Percentiles rank a stretch among this genome's conserved stretches.
These are phyloP conservation scores for Trichoderma sp. DNA, from an alignment of 2,329 filamentous ascomycete species.

Conservation along the genomic window DNA sequence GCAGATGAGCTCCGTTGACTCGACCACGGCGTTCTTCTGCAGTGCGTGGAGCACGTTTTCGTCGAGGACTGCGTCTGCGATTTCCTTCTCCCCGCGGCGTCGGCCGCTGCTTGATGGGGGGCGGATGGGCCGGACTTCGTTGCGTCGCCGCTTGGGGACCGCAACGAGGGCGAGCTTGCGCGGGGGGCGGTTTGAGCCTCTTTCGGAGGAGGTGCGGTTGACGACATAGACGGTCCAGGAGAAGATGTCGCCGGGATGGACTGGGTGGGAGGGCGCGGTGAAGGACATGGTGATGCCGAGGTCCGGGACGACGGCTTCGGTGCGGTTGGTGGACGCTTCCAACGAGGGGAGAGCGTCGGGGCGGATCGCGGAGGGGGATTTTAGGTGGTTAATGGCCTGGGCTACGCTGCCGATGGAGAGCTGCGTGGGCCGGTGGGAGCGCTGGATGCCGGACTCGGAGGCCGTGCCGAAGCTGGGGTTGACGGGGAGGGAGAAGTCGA, in stretches of 20 bases:
- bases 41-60: slow-evolving; percentile 71
- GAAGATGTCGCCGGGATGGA: slow-evolving; percentile 68
- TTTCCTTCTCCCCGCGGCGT: slow-evolving; percentile 41
- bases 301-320: slow-evolving; percentile 54
- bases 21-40: slow-evolving; percentile 65
- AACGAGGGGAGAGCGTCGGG: slow-evolving; percentile 63
- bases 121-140: slow-evolving; percentile 54
- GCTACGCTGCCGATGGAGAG: slow-evolving; percentile 60
- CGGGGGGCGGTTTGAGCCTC: slow-evolving; percentile 42
- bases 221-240: slow-evolving; percentile 74
- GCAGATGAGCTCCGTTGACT: slow-evolving; percentile 69
- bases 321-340: slow-evolving; percentile 53
- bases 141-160: slow-evolving; percentile 64
- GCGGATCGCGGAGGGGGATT: slow-evolving; percentile 57
- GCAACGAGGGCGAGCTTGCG: slow-evolving; percentile 72
- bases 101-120: slow-evolving; percentile 53
- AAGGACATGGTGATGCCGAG: slow-evolving; percentile 78
- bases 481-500: slow-evolving; percentile 69
- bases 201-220: slow-evolving; percentile 60
- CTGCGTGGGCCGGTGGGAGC: slow-evolving; percentile 63
- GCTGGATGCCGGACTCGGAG: slow-evolving; percentile 58
- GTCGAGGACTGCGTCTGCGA: slow-evolving; percentile 70
- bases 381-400: slow-evolving; percentile 55
- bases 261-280: slow-evolving; percentile 56
- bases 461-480: slow-evolving; percentile 63